Percentiles rank a stretch among this genome's conserved stretches.
phyloP scores from a whole-genome alignment of 805 yeast genomes.

The Saccharomycopsis schoenii region DNA sequence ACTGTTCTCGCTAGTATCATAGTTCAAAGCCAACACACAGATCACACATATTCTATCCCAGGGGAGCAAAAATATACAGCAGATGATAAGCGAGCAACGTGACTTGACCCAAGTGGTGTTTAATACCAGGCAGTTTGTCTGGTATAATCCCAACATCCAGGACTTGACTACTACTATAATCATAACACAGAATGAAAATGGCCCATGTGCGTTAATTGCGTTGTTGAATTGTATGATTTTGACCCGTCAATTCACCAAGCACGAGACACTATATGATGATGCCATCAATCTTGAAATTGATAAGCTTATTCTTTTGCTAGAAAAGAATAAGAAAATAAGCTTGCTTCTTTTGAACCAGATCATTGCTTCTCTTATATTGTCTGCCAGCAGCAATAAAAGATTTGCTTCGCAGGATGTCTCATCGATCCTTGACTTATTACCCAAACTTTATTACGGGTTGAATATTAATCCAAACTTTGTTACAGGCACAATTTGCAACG shows the following conservation, averaged over 20 bases:
- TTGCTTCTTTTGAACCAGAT: slow-evolving; percentile 22
- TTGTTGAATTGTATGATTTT: slow-evolving; percentile 33
- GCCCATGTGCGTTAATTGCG: slow-evolving; percentile 39
- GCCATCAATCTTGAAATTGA: slow-evolving; percentile 1
- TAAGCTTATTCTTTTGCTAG: background rate
- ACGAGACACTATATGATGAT: background rate
- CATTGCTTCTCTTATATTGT: slow-evolving; percentile 25
- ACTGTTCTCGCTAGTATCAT: too few relatives aligned
- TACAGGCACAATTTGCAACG: slow-evolving; percentile 27
- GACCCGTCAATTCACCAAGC: slow-evolving; percentile 22
- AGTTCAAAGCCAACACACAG: too few relatives aligned
- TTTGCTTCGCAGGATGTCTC: background rate
- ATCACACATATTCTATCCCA: too few relatives aligned
- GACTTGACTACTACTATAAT: slow-evolving; percentile 24
- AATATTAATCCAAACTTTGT: slow-evolving; percentile 33
- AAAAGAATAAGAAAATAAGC: background rate
- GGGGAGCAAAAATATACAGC: too few relatives aligned
- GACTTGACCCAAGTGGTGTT: slow-evolving; percentile 1
- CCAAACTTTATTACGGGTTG: slow-evolving; percentile 34
- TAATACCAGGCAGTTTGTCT: slow-evolving; percentile 10
- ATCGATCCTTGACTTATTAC: slow-evolving; percentile 28
- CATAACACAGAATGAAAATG: slow-evolving; percentile 34
- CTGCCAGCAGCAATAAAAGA: background rate
- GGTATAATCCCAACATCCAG: slow-evolving; percentile 13
- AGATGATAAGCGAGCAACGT: background rate